Base-by-base conservation (phyloP, 495 filamentous ascomycete genomes). In the Cryomyces minteri region DNA sequence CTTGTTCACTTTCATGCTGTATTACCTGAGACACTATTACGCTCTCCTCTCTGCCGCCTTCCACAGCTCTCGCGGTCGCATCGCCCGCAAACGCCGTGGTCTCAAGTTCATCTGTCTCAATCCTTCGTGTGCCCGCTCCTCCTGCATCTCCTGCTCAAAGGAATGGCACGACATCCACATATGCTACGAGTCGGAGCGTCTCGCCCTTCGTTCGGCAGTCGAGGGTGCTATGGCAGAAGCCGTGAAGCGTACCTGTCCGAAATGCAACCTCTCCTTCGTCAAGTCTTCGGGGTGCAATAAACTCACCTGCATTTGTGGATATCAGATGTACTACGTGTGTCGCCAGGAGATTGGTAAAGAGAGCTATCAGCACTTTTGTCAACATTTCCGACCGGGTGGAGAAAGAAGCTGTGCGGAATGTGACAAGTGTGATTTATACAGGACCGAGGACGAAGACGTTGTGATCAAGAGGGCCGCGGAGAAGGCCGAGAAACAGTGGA, bases 281-380 rank as follows among this genome's bases (percentile, higher is more conserved):
- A 95, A 95, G 56, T 76, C 72, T 3, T 77, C 80, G 32, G 90
- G 90, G 48, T 98, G 90, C 69, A 98, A 98, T 64, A 95, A 94
- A 60, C 63, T 98, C 11, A 88, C 82, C n/a, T 98, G 90, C 58
- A 72, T 84, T n/a, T 98, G 90, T 59, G 88, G 90, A 0, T 98
- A 95, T 62, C 79, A 80, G 48, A 98, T 98, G 90, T 98, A 90
- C 64, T 95, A 93, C 49, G 72, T 93, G 37, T 93, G 83, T 56
- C 80, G 82, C 29, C 67, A 71, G 49, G 63, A 69, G 39, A 63
- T 72, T 32, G 53, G 66, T 64, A 39, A 65, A 52, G 72, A 82
- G 52, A 82, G 87, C 5, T 95, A 98, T 54, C 63, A 72, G 29
- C 90, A 98, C 60, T 98, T 94, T 54, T 98, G 90, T 57, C 76